A percentile compares a stretch with the other conserved stretches of the same genome.
These are phyloP conservation scores for Mytilinidion resinicola DNA, from an alignment of 495 filamentous ascomycete genomes.

Conservation along the genomic window DNA sequence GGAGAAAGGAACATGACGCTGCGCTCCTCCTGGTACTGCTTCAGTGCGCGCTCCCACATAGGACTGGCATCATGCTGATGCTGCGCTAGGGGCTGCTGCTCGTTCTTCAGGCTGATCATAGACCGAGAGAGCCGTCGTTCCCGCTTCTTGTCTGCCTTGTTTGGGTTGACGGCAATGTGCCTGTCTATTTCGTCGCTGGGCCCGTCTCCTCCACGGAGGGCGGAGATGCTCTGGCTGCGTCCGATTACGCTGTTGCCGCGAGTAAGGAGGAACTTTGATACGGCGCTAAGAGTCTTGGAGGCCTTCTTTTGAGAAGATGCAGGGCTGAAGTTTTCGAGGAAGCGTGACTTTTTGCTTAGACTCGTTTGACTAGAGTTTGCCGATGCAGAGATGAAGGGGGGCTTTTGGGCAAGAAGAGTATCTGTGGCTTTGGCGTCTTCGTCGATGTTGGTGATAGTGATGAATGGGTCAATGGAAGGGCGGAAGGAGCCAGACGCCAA, in stretches of 20 bases:
- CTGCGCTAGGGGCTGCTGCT: slow-evolving; percentile 6
- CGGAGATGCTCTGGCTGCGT: neutral
- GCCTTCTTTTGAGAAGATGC: slow-evolving; percentile 17
- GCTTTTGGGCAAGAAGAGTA: neutral
- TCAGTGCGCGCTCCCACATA: slow-evolving; percentile 26
- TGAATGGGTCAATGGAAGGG: too few relatives aligned
- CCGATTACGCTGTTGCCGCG: too few relatives aligned
- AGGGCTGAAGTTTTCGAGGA: slow-evolving; percentile 26
- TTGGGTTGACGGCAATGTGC: too few relatives aligned
- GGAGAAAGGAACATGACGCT: slow-evolving; percentile 17
- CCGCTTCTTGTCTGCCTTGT: neutral
- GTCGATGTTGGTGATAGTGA: too few relatives aligned
- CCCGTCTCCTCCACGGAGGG: too few relatives aligned
- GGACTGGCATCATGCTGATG: neutral
- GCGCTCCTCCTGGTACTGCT: slow-evolving; percentile 24
- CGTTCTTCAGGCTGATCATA: slow-evolving; percentile 6
- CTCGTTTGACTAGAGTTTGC: neutral
- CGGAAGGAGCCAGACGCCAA: too few relatives aligned
- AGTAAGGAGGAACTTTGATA: slow-evolving; percentile 11
- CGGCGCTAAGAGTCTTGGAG: neutral
- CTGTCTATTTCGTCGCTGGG: too few relatives aligned
- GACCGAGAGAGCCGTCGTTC: neutral
- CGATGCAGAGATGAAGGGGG: neutral
- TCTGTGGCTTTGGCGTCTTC: too few relatives aligned
- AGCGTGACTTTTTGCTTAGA: slow-evolving; percentile 20